Base-by-base conservation (phyloP, 345 rosid species). In the Euphorbia lathyris region DNA sequence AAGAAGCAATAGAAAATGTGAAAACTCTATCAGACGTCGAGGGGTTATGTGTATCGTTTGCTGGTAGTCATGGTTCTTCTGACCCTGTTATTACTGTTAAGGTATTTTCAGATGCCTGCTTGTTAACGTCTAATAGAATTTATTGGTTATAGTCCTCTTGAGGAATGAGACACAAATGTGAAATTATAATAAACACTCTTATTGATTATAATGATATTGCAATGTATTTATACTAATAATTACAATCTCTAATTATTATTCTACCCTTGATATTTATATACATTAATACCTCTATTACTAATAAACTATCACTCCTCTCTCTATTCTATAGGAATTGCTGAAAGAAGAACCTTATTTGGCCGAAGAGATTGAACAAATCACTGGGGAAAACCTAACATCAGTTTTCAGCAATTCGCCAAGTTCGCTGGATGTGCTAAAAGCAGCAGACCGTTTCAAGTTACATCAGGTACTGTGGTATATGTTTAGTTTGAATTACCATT, bases 11-110 rank as follows among this genome's bases (percentile, higher is more conserved):
- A 68, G 64, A 88, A 43, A 85, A 89, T 68, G 94, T 89, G 42
- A 84, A 86, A 79, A 92, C 99, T 62, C 97, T 96, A 66, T 96
- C 96, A 26, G 96, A 96, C 48, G 98, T 92, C 74, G 99, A 96
- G 71, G 96, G 90, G 26, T 67, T 90, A 66, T 92, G 96, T 80
- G 86, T 86, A 61, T 60, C 92, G 65, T 92, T 87, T 63, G 90
- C 96, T 25, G 32, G 80, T 26, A 70, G 58, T 45, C 83, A 1
- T 58, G 89, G 78, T 69, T 90, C 91, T 34, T 80, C 89, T 61
- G 98, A 92, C 78, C 98, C 99, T 55, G 85, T 86, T 62, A 74
- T 86, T 68, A 92, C 97, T 52, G 97, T 96, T 71, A 89, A 92
- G 96, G 98, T 96, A 84, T 73, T 61, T 59, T n/a, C n/a, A n/a